phyloP scores from a whole-genome alignment of 2,329 filamentous ascomycete species.

The Keithomyces neogunnii region DNA sequence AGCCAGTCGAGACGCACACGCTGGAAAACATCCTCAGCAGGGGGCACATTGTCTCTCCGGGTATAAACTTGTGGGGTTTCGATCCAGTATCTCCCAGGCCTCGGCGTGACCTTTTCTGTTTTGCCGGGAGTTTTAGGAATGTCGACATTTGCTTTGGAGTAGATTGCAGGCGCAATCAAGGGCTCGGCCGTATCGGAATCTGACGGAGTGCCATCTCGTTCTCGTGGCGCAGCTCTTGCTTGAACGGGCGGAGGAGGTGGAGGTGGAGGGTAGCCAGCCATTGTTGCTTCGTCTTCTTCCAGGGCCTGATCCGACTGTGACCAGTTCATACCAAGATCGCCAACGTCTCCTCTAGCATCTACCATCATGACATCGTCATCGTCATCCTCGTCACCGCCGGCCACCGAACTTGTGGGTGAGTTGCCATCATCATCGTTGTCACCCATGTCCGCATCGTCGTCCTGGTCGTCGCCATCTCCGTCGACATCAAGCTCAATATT shows the following conservation, averaged over 20 bases:
- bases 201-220: constrained; percentile 58
- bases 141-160: constrained; percentile 56
- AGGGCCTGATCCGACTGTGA: constrained; percentile 54
- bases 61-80: constrained; percentile 66
- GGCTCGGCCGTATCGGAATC: constrained; percentile 63
- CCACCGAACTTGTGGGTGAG: constrained; percentile 22
- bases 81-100: constrained; percentile 76
- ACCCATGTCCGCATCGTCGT: constrained; percentile 39
- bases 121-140: constrained; percentile 77
- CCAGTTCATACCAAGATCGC: constrained; percentile 42
- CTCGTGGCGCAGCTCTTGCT: constrained; percentile 30
- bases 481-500: constrained; percentile 21
- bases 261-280: constrained; percentile 62
- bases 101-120: constrained; percentile 39
- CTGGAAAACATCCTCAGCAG: constrained; percentile 81
- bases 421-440: constrained; percentile 28
- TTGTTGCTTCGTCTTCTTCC: constrained; percentile 68
- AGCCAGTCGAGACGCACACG: constrained; percentile 89
- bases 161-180: constrained; percentile 52
- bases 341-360: constrained; percentile 37
- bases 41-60: constrained; percentile 51
- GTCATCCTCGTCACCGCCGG: constrained; percentile 37
- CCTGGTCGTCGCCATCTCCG: constrained; percentile 47
- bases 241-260: constrained; percentile 58
- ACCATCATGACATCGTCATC: constrained; percentile 53